Percentiles rank a stretch among this genome's conserved stretches.
These are phyloP conservation scores for Vigna hirtella DNA, from an alignment of 306 rosid species.

Conservation along the genomic window DNA sequence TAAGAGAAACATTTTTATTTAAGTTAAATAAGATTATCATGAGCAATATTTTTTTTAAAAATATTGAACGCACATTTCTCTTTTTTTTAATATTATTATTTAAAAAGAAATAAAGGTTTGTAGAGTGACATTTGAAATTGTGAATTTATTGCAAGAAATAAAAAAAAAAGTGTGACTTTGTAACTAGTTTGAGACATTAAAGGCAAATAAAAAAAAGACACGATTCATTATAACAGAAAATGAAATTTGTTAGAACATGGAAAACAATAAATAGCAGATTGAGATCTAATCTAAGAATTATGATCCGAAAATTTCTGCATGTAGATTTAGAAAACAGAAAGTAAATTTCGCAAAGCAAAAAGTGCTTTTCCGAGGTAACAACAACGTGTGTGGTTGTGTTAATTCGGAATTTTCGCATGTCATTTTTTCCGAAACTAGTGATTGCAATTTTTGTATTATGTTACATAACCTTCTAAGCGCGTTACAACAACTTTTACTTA, in stretches of 20 bases:
- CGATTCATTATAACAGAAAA: neutral
- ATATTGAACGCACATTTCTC: no score
- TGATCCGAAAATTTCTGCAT: conserved; percentile 46
- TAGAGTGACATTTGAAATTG: neutral
- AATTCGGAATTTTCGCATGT: conserved; percentile 47
- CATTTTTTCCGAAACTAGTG: conserved; percentile 45
- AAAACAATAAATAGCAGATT: conserved; percentile 12
- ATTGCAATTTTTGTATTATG: neutral
- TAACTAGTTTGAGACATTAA: neutral
- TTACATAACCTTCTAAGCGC: neutral
- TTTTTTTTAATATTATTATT: no score
- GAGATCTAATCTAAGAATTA: conserved; percentile 37
- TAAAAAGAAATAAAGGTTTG: no score
- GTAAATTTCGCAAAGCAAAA: conserved; percentile 28
- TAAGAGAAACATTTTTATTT: no score
- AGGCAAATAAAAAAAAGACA: neutral
- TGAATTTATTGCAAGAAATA: neutral
- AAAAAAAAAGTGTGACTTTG: neutral
- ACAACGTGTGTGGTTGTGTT: conserved; percentile 29
- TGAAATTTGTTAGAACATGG: neutral
- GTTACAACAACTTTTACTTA: neutral
- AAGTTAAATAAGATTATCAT: no score
- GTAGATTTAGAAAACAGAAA: conserved; percentile 44
- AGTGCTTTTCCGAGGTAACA: conserved; percentile 23
- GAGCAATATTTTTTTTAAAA: no score